Conservation (phyloP, 345 rosid genomes). For the Psidium guajava region DNA sequence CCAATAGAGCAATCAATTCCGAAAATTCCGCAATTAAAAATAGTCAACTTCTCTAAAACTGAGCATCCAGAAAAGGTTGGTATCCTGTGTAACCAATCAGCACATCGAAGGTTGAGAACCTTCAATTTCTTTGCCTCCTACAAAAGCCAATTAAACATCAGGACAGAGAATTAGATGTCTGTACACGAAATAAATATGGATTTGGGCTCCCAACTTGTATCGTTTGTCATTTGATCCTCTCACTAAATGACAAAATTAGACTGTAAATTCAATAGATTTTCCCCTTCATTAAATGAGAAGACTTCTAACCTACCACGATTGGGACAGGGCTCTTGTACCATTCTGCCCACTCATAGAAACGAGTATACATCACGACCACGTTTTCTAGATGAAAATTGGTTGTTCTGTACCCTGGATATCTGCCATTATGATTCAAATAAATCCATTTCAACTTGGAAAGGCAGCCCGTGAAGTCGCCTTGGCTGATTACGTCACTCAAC, state of each 20-base stretch:
- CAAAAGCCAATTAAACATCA: neutral
- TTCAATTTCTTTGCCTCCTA: neutral
- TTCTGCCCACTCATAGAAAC: neutral
- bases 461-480: neutral
- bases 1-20: neutral
- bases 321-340: neutral
- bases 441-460: neutral
- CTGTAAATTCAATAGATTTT: neutral
- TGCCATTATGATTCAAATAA: no score
- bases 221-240: neutral
- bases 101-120: neutral
- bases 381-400: neutral
- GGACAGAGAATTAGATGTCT: neutral
- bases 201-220: neutral
- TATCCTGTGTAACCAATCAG: neutral
- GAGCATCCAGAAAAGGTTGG: neutral
- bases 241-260: neutral
- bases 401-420: neutral
- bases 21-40: fast-evolving
- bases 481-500: neutral
- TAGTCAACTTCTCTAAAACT: neutral
- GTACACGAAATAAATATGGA: neutral
- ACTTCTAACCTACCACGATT: neutral
- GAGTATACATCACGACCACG: neutral
- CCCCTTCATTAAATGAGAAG: no score